Conservation (phyloP, 2,329 filamentous ascomycete genomes). For the Penicillium hesseltinei region DNA sequence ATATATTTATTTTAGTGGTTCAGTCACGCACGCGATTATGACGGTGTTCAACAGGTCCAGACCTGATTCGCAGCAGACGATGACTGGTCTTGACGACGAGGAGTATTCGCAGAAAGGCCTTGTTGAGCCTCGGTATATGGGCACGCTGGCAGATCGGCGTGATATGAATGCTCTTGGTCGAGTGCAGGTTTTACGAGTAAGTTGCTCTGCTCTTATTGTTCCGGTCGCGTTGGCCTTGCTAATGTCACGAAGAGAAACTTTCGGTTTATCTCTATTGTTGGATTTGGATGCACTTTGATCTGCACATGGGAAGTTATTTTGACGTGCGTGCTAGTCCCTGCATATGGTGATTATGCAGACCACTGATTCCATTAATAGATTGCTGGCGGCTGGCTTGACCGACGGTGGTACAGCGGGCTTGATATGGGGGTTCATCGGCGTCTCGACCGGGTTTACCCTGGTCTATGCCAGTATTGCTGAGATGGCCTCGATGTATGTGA, state of each 20-base stretch:
- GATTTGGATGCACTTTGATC: conserved; percentile 45
- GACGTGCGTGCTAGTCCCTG: conserved; percentile 29
- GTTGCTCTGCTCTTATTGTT: conserved; percentile 8
- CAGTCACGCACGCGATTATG: conserved; percentile 8
- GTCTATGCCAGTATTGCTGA: conserved; percentile 43
- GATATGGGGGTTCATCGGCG: conserved; percentile 39
- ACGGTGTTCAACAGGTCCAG: conserved; percentile 4
- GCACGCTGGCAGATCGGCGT: conserved; percentile 35
- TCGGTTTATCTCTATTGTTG: conserved; percentile 46
- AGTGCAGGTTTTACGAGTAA: conserved; percentile 40
- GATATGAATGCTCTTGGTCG: conserved; percentile 42
- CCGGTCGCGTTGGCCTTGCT: conserved; percentile 1
- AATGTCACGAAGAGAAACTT: conserved; percentile 41
- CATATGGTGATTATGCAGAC: background rate
- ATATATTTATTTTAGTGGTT: background rate
- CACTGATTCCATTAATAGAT: conserved; percentile 22
- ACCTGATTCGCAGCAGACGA: conserved; percentile 15
- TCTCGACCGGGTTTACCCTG: conserved; percentile 32
- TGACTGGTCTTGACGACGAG: conserved; percentile 16
- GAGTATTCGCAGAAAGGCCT: conserved; percentile 26
- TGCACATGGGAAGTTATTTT: conserved; percentile 46
- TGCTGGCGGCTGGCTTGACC: conserved; percentile 32
- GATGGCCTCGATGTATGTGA: conserved; percentile 45
- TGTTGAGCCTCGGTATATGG: conserved; percentile 39
- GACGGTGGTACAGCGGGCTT: conserved; percentile 41